These are phyloP conservation scores for Ascochyta viciae-villosae DNA, from an alignment of 2,329 filamentous ascomycete genomes.

Conservation along the genomic window DNA sequence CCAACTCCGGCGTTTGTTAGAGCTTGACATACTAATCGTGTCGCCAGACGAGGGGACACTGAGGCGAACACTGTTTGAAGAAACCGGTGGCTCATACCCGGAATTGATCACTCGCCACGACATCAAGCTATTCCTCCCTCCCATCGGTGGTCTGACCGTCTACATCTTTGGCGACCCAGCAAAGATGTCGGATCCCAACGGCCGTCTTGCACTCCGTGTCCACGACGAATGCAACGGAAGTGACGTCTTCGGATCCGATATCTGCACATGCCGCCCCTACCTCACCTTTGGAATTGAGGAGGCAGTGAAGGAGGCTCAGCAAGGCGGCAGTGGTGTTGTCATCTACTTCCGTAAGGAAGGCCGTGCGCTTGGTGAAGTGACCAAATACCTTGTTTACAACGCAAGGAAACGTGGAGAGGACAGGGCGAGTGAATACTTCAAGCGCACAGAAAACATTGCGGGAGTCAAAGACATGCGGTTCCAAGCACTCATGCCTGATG, in stretches of 20 bases:
- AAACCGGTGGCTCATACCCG: slow-evolving; percentile 94
- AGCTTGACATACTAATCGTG: slow-evolving; percentile 34
- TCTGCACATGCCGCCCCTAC: slow-evolving; percentile 95
- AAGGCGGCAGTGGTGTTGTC: slow-evolving; percentile 89
- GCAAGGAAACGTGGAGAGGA: slow-evolving; percentile 78
- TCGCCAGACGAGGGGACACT: slow-evolving; percentile 79
- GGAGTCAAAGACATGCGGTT: slow-evolving; percentile 97
- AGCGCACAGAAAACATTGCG: slow-evolving; percentile 96
- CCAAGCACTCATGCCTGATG: slow-evolving; percentile 94
- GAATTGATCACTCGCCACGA: slow-evolving; percentile 94
- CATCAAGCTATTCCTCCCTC: slow-evolving; percentile 94
- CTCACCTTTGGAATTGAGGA: slow-evolving; percentile 97
- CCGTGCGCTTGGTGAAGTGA: slow-evolving; percentile 91
- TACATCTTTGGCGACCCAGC: slow-evolving; percentile 97
- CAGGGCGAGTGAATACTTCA: slow-evolving; percentile 89
- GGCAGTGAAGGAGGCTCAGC: slow-evolving; percentile 95
- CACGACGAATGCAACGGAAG: slow-evolving; percentile 93
- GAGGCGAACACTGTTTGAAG: slow-evolving; percentile 87
- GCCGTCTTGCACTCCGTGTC: slow-evolving; percentile 81
- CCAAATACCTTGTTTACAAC: slow-evolving; percentile 85
- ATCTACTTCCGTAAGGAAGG: slow-evolving; percentile 99
- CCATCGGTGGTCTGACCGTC: slow-evolving; percentile 93
- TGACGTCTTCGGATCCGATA: slow-evolving; percentile 97
- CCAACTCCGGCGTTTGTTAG: neutral
- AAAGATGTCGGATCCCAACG: slow-evolving; percentile 88